Evolutionary conservation across 306 rosid species (phyloP).

Genomic region (Trifolium fragiferum): DNA sequence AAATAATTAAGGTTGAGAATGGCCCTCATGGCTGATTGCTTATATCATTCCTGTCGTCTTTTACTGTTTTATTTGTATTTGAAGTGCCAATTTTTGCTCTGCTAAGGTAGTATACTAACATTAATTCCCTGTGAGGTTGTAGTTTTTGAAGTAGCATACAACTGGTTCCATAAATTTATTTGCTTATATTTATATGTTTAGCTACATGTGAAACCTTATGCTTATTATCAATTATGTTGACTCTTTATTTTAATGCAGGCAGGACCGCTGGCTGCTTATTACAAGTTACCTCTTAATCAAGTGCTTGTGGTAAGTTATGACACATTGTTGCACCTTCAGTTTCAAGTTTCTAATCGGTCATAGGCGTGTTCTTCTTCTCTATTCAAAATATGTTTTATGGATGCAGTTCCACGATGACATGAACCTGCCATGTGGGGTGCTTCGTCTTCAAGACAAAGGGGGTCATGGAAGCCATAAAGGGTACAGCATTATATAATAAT

Average conservation of each 20-base stretch:
- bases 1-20: constrained; percentile 25
- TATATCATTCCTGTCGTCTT: constrained; percentile 7
- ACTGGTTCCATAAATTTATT: constrained; percentile 16
- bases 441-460: constrained; percentile 80
- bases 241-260: constrained; percentile 55
- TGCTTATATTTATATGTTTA: constrained; percentile 33
- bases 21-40: constrained; percentile 23
- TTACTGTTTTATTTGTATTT: constrained; percentile 31
- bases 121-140: constrained; percentile 13
- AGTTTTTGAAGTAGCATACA: constrained; percentile 26
- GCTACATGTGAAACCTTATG: background rate
- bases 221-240: constrained; percentile 32
- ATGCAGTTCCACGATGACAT: constrained; percentile 87
- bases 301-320: constrained; percentile 75
- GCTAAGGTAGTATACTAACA: constrained; percentile 20
- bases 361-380: constrained; percentile 22
- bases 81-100: constrained; percentile 22
- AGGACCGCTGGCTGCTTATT: constrained; percentile 95
- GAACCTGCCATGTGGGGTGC: constrained; percentile 93
- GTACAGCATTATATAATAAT: constrained; percentile 46
- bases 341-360: constrained; percentile 16
- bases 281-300: constrained; percentile 90
- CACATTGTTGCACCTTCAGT: background rate
- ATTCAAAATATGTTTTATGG: constrained; percentile 11
- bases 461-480: constrained; percentile 90